Evolutionary conservation across 1,284 basidiomycete genomes (phyloP), one percentile per base, ranked within the genome.

Genomic region (Fomitopsis pinicola): DNA sequence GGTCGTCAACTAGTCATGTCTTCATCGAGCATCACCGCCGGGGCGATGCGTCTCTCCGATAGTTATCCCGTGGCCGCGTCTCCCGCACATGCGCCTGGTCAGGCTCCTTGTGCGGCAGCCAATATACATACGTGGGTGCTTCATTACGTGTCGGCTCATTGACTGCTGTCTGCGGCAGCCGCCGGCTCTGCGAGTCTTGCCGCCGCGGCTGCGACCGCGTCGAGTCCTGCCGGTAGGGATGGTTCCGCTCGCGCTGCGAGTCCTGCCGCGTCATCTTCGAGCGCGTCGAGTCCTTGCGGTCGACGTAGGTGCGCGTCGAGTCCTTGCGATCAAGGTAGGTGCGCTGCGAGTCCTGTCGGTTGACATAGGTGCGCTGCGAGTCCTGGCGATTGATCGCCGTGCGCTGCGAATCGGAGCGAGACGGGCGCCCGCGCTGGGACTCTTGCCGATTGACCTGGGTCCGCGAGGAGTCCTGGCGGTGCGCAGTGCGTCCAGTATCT

Each of bases 21-120:
- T 40, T 40, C 66, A 66, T 68, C 55, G 38, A 64, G 61, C 56
- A 62, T 80, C 77, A 79, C 75, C 78, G 74, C 80, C 80, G 67
- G 76, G 80, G 78, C 69, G 80, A 78, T 55, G 74, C 76, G 62
- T 75, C 75, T 63, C 79, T 71, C 66, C 72, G 75, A 66, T 76
- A 80, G 60, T 76, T 74, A 64, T 77, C 78, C 66, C 67, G 60
- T 62, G 63, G 64, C 50, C 69, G 67, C 58, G 63, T 57, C 30
- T 69, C 68, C 59, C 65, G 66, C 58, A 68, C 66, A 62, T 75
- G 74, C 61, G 77, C 76, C 57, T 71, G 71, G 57, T 66, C 69
- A 36, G 77, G 78, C 55, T 64, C 55, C 42, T 69, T 68, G 64
- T 77, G 76, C 52, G 68, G 74, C 63, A 73, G 68, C 75, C 71